Evolutionary conservation across 2,329 filamentous ascomycete species (phyloP), one percentile per base, ranked within the genome.

Genomic region (Talaromyces sp.): DNA sequence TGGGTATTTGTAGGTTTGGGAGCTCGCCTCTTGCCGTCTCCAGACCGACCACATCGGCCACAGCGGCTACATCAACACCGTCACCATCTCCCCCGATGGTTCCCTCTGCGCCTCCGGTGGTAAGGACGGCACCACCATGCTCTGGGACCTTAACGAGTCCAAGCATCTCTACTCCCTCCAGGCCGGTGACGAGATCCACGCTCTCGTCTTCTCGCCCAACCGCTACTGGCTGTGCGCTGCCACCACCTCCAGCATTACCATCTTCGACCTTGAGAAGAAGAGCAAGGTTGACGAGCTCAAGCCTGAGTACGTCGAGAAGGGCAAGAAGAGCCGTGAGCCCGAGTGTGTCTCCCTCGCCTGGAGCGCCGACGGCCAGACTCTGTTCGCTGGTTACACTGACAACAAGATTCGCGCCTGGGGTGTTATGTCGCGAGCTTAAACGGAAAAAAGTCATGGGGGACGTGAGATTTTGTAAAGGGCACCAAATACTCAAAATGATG

Each of bases 261-360:
- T 99, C 87, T 99, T 99, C 84, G 95, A 99, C 78, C 88, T 99
- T 72, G 95, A 99, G 91, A 99, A 99, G 93, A 99, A 99, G 93
- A 96, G 89, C 89, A 98, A 97, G 90, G 93, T 98, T 77, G 93
- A 98, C 75, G 95, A 98, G 88, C 89, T 99, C 81, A 97, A 96
- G 89, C 93, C 93, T 71, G 95, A 99, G 81, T 96, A 95, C 85
- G 85, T 92, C 77, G 86, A 92, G 78, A 89, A 92, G 78, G 91
- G 93, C 84, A 96, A 96, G 91, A 98, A 98, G 91, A 92, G 89
- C 88, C 88, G 93, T 78, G 93, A 97, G 83, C 95, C 95, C 73
- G 93, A 98, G 89, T 98, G 93, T 81, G 89, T 99, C 76, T 91
- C 87, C 79, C 86, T 99, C 82, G 93, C 93, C 78, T 99, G 95